A percentile compares a stretch with the other conserved stretches of the same genome.
Conservation (phyloP, 495 filamentous ascomycete genomes). For the Penicillium ucsense region DNA sequence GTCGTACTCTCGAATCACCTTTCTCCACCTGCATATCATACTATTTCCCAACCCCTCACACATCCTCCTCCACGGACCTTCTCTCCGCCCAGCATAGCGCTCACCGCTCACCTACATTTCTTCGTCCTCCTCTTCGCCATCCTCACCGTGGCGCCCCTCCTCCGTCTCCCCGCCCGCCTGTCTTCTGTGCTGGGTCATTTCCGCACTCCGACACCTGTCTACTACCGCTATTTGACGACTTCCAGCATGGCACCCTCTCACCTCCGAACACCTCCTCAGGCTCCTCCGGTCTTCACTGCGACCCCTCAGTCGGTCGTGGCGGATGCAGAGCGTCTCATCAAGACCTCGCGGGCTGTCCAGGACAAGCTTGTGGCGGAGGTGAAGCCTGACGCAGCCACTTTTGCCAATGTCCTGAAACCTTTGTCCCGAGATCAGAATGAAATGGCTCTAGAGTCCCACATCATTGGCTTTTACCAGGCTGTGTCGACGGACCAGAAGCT, state of each 20-base stretch:
- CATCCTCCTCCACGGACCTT: neutral
- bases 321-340: constrained; percentile 68
- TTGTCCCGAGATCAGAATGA: constrained; percentile 60
- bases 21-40: no score
- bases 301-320: constrained; percentile 66
- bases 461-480: constrained; percentile 72
- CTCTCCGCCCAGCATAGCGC: constrained; percentile 13
- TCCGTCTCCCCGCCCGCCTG: constrained; percentile 45
- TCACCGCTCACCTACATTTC: constrained; percentile 28
- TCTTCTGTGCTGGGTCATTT: constrained; percentile 55
- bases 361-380: constrained; percentile 66
- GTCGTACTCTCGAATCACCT: no score
- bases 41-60: no score
- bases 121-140: constrained; percentile 50
- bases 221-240: constrained; percentile 43
- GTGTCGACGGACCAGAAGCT: constrained; percentile 61
- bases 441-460: constrained; percentile 46
- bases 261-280: constrained; percentile 64
- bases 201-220: constrained; percentile 21
- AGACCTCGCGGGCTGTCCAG: constrained; percentile 55
- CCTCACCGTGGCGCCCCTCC: constrained; percentile 69
- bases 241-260: constrained; percentile 57
- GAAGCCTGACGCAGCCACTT: constrained; percentile 53
- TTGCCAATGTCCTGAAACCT: constrained; percentile 53
- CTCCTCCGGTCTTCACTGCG: constrained; percentile 76